phyloP scores from a whole-genome alignment of 2,329 filamentous ascomycete genomes.

The Talaromyces sp. region DNA sequence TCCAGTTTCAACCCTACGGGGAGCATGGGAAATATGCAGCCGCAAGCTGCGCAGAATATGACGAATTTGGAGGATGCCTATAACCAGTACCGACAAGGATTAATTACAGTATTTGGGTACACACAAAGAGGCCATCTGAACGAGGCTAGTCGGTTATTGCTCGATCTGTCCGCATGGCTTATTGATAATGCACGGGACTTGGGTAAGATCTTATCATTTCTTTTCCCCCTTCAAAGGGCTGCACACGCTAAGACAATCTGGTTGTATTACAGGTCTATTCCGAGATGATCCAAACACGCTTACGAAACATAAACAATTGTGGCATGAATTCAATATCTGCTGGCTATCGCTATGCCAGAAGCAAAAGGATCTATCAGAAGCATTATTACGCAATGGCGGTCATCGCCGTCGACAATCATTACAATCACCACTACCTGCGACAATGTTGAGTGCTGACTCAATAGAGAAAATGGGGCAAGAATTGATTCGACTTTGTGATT shows the following conservation, averaged over 20 bases:
- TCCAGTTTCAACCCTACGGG: constrained; percentile 43
- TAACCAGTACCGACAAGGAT: constrained; percentile 55
- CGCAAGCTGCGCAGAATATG: constrained; percentile 39
- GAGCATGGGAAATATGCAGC: constrained; percentile 38
- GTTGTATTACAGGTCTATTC: constrained; percentile 64
- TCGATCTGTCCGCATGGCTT: constrained; percentile 65
- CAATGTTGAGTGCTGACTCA: constrained; percentile 63
- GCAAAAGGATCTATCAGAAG: constrained; percentile 70
- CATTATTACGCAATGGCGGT: constrained; percentile 55
- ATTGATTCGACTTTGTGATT: constrained; percentile 77
- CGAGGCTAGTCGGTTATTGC: constrained; percentile 57
- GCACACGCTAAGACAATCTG: not conserved
- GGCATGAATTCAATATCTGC: constrained; percentile 91
- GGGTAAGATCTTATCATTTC: constrained; percentile 51
- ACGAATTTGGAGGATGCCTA: constrained; percentile 65
- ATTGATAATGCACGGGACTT: constrained; percentile 62
- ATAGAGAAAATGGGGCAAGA: constrained; percentile 79
- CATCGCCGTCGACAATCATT: constrained; percentile 29
- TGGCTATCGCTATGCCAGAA: constrained; percentile 82
- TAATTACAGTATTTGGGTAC: constrained; percentile 66
- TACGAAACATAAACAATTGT: constrained; percentile 74
- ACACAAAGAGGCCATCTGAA: constrained; percentile 61
- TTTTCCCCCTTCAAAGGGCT: not conserved
- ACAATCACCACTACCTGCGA: constrained; percentile 56
- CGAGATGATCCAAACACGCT: constrained; percentile 76